A percentile compares a stretch with the other conserved stretches of the same genome.
Evolutionary conservation across 129 eudicot genomes (phyloP).

Genomic region (Ambrosia trifida): DNA sequence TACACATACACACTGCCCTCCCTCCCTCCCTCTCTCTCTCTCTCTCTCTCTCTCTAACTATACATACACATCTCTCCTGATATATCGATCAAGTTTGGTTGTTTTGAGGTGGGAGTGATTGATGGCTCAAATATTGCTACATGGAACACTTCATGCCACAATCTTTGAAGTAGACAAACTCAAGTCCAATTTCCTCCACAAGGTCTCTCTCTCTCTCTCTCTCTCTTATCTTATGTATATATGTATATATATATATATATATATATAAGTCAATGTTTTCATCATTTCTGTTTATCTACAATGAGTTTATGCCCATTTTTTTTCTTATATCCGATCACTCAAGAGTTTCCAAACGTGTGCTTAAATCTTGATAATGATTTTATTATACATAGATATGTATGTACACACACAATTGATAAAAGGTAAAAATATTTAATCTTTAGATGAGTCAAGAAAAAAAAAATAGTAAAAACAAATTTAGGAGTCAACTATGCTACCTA

Average conservation of each 20-base stretch:
- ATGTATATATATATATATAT: neutral
- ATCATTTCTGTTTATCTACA: neutral
- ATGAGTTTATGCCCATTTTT: neutral
- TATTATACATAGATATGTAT: no score
- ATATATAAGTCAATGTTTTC: neutral
- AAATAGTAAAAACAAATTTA: no score
- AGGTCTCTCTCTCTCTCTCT: slow-evolving; percentile 44
- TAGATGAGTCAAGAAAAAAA: no score
- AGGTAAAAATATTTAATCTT: no score
- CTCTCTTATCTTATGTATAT: neutral
- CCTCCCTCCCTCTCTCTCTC: slow-evolving; percentile 1
- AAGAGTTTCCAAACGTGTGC: neutral
- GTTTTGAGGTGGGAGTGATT: neutral
- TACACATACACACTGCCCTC: neutral
- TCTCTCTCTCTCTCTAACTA: neutral
- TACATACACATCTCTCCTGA: neutral
- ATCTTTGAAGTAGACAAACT: slow-evolving; percentile 74
- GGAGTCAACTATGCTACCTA: no score
- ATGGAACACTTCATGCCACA: slow-evolving; percentile 79
- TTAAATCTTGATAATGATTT: neutral
- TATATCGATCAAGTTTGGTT: neutral
- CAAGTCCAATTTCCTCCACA: slow-evolving; percentile 50
- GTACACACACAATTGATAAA: no score
- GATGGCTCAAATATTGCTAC: slow-evolving; percentile 80
- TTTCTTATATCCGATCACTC: neutral